phyloP scores from a whole-genome alignment of 768 basidiomycete species.

The Suillus spraguei region DNA sequence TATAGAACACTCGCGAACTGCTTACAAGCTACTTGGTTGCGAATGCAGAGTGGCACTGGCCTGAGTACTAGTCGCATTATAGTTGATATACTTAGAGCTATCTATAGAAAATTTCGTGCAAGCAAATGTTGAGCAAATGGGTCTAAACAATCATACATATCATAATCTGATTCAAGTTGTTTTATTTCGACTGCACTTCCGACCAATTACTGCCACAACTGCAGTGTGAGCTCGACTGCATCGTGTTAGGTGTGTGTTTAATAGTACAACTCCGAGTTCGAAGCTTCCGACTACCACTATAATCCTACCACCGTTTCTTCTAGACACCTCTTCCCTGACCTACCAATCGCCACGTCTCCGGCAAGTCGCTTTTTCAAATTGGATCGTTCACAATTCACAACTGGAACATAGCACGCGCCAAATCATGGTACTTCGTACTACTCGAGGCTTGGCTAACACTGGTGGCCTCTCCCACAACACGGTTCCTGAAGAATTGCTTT shows the following conservation, averaged over 20 bases:
- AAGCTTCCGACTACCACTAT: background rate
- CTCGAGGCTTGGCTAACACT: background rate
- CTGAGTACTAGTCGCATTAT: background rate
- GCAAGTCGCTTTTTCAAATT: background rate
- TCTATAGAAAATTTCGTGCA: background rate
- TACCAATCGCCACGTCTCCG: background rate
- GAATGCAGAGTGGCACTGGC: background rate
- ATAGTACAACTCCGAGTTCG: background rate
- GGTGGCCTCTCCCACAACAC: background rate
- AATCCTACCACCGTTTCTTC: background rate
- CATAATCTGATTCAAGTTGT: too few species aligned
- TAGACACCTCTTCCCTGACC: background rate
- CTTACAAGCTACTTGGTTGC: background rate
- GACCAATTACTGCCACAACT: background rate
- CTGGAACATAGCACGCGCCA: background rate
- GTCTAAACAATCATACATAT: too few species aligned
- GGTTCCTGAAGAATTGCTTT: conserved; percentile 1
- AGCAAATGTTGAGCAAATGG: background rate
- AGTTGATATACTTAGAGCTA: background rate
- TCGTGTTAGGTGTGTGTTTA: background rate
- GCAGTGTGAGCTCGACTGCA: background rate
- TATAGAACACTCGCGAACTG: background rate
- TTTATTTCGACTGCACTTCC: background rate
- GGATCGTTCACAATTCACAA: background rate
- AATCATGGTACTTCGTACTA: background rate